These are phyloP conservation scores for Alternaria angustiovoidea DNA, from an alignment of 2,329 filamentous ascomycete genomes.

Conservation along the genomic window DNA sequence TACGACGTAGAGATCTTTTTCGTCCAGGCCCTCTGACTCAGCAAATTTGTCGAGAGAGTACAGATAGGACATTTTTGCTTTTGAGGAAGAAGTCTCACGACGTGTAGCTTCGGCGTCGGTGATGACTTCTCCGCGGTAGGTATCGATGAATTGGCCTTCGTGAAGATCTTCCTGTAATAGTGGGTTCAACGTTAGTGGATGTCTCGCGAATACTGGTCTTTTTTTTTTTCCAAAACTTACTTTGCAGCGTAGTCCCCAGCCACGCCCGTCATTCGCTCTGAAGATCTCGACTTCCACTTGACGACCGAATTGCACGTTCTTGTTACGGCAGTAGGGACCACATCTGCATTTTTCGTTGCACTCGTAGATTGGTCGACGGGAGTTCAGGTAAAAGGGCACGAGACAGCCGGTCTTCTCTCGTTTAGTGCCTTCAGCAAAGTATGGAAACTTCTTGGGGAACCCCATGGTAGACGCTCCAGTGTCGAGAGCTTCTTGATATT, in stretches of 20 bases:
- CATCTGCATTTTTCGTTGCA: conserved; percentile 78
- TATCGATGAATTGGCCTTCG: conserved; percentile 80
- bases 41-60: conserved; percentile 85
- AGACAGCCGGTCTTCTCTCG: conserved; percentile 39
- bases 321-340: conserved; percentile 70
- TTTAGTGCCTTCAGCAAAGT: conserved; percentile 55
- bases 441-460: conserved; percentile 67
- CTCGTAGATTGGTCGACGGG: conserved; percentile 72
- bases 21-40: conserved; percentile 62
- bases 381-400: conserved; percentile 54
- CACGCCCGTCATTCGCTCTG: conserved; percentile 70
- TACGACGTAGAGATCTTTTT: conserved; percentile 56
- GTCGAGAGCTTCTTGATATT: conserved; percentile 27
- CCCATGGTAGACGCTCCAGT: conserved; percentile 42
- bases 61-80: conserved; percentile 78
- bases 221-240: not conserved
- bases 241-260: conserved; percentile 77
- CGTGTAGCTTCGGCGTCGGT: conserved; percentile 66
- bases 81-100: conserved; percentile 65
- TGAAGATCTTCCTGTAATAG: conserved; percentile 62
- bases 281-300: conserved; percentile 79
- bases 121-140: conserved; percentile 72
- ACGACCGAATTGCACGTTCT: conserved; percentile 78
- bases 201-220: not conserved
- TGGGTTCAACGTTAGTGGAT: not conserved